These are phyloP conservation scores for Phytophthora nicotianae DNA, from an alignment of 352 stramenopile species.

Conservation along the genomic window DNA sequence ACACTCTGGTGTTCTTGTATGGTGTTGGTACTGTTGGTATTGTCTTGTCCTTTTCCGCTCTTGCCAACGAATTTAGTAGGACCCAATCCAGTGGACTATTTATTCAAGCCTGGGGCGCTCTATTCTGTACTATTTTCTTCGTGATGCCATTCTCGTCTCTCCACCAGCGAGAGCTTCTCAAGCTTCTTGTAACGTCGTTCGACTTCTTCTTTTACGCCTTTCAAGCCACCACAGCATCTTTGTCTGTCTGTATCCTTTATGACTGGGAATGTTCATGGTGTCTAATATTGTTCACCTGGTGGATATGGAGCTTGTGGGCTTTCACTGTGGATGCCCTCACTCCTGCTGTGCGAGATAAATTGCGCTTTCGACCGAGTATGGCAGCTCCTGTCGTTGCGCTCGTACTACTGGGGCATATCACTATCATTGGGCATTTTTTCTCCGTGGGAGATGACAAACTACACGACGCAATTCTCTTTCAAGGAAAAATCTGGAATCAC, in stretches of 20 bases:
- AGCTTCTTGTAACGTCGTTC: slow-evolving; percentile 40
- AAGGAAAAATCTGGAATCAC: neutral
- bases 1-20: slow-evolving; percentile 11
- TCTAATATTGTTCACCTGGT: neutral
- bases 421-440: neutral
- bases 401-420: neutral
- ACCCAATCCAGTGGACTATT: neutral
- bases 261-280: neutral
- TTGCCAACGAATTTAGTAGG: neutral
- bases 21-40: slow-evolving; percentile 10
- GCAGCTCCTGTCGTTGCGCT: slow-evolving; percentile 1
- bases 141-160: slow-evolving; percentile 17
- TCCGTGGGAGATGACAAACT: neutral
- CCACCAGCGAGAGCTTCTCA: slow-evolving; percentile 38
- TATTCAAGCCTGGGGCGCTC: neutral
- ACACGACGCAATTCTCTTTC: neutral
- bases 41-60: slow-evolving; percentile 10
- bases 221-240: slow-evolving; percentile 30
- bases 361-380: neutral
- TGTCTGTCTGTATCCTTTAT: neutral
- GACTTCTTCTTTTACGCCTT: slow-evolving; percentile 44
- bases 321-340: neutral
- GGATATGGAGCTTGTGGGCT: neutral
- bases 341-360: neutral
- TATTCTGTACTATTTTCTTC: slow-evolving; percentile 17